Evolutionary conservation across 2,329 filamentous ascomycete genomes (phyloP).

Genomic region (Penicillium sp.): DNA sequence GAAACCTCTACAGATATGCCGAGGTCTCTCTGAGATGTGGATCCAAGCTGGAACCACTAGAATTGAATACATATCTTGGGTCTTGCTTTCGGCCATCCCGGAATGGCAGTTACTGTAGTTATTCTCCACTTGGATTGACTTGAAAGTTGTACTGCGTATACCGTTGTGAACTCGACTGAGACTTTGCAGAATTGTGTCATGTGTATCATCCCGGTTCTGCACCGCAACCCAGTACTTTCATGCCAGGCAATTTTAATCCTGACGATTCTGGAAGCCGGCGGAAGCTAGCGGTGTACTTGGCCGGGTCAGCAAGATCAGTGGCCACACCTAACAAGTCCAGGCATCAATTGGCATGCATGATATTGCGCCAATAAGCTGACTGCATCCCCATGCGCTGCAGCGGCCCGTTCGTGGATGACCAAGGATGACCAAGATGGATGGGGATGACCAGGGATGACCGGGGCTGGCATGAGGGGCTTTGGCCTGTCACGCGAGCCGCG

Average conservation of each 20-base stretch:
- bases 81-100: too few species aligned
- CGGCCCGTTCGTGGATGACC: constrained; percentile 6
- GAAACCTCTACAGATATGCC: constrained; percentile 10
- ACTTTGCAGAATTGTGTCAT: constrained; percentile 5
- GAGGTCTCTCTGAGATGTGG: constrained; percentile 5
- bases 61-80: too few species aligned
- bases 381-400: constrained; percentile 7
- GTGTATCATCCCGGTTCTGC: not conserved
- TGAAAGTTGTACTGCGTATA: not conserved
- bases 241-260: constrained; percentile 7
- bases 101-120: not conserved
- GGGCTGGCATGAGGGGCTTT: not conserved
- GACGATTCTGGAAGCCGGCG: constrained; percentile 1
- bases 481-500: not conserved
- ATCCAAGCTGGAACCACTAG: not conserved
- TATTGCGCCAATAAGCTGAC: constrained; percentile 5
- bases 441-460: not conserved
- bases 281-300: not conserved
- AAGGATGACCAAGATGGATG: not conserved
- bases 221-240: not conserved
- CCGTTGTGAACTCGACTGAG: constrained; percentile 10
- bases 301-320: not conserved
- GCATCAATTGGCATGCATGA: not conserved
- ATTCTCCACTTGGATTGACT: not conserved
- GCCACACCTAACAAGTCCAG: constrained; percentile 5